A percentile compares a stretch with the other conserved stretches of the same genome.
Conservation (phyloP, 2,329 filamentous ascomycete genomes). For the Ceratocystis harringtonii region DNA sequence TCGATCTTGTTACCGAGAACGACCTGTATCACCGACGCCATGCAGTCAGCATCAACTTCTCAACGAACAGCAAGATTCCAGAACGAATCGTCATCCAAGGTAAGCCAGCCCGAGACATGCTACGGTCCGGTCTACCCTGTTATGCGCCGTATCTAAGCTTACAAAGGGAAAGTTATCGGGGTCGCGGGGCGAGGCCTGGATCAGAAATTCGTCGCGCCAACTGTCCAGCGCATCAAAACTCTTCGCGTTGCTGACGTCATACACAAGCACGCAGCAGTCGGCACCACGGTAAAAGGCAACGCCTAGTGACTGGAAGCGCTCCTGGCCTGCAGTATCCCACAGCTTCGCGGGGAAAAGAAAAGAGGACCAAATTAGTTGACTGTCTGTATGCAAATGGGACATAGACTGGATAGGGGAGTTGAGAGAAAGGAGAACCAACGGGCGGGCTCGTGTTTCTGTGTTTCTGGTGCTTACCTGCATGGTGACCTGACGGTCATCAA, state of each 20-base stretch:
- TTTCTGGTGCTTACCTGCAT: slow-evolving; percentile 63
- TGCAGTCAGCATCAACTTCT: slow-evolving; percentile 18
- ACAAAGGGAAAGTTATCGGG: slow-evolving; percentile 97
- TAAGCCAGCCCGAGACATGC: no score
- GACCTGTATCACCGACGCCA: slow-evolving; percentile 37
- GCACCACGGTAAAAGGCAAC: slow-evolving; percentile 96
- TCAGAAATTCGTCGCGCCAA: slow-evolving; percentile 96
- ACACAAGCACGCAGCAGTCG: slow-evolving; percentile 94
- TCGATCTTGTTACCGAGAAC: slow-evolving; percentile 99
- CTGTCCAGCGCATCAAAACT: slow-evolving; percentile 97
- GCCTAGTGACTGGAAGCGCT: slow-evolving; percentile 91
- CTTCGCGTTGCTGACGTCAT: slow-evolving; percentile 98
- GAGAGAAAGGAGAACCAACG: neutral
- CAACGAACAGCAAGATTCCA: no score
- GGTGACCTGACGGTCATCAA: slow-evolving; percentile 92
- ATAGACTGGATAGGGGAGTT: neutral
- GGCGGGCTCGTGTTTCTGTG: neutral
- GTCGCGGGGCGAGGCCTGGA: slow-evolving; percentile 90
- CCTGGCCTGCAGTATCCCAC: slow-evolving; percentile 95
- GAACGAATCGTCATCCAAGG: no score
- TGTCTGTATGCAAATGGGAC: neutral
- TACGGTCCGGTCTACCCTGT: neutral
- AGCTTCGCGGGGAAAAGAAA: slow-evolving; percentile 39
- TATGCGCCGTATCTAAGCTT: slow-evolving; percentile 25
- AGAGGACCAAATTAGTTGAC: neutral